These are phyloP conservation scores for Luffa aegyptiaca DNA, from an alignment of 306 rosid genomes.

Conservation along the genomic window DNA sequence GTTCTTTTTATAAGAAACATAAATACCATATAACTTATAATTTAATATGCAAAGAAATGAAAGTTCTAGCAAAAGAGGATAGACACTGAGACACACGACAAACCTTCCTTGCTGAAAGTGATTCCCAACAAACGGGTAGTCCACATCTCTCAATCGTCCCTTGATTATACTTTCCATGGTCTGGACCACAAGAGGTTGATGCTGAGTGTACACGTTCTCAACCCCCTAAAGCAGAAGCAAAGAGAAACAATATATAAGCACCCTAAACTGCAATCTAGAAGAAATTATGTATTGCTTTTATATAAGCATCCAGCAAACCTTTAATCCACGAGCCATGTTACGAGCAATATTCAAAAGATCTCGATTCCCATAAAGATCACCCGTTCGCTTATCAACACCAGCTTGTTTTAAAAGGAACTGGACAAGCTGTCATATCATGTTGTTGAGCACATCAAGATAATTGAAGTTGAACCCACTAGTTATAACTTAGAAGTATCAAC, in stretches of 20 bases:
- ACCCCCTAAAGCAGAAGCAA: slow-evolving; percentile 52
- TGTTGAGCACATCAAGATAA: slow-evolving; percentile 26
- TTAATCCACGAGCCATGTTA: slow-evolving; percentile 94
- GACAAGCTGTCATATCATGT: slow-evolving; percentile 61
- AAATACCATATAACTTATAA: neutral
- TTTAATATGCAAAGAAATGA: neutral
- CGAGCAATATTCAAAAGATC: slow-evolving; percentile 92
- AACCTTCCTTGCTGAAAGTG: slow-evolving; percentile 98
- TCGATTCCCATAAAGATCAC: slow-evolving; percentile 82
- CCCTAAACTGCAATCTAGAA: slow-evolving; percentile 15
- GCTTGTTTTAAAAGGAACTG: slow-evolving; percentile 97
- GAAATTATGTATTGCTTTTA: slow-evolving; percentile 11
- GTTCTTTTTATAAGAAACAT: no score
- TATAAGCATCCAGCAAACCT: slow-evolving; percentile 38
- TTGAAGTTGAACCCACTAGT: slow-evolving; percentile 11
- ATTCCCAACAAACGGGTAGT: slow-evolving; percentile 79
- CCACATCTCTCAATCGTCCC: slow-evolving; percentile 90
- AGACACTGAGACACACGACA: slow-evolving; percentile 14
- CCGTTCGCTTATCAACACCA: slow-evolving; percentile 84
- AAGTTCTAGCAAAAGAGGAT: neutral
- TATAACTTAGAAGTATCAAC: neutral
- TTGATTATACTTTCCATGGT: slow-evolving; percentile 83
- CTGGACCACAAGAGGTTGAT: slow-evolving; percentile 82
- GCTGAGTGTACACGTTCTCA: slow-evolving; percentile 91
- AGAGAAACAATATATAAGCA: slow-evolving; percentile 11